Percentiles rank a stretch among this genome's conserved stretches.
Evolutionary conservation across 2,329 filamentous ascomycete genomes (phyloP).

Genomic region (Penicillium digitatum): DNA sequence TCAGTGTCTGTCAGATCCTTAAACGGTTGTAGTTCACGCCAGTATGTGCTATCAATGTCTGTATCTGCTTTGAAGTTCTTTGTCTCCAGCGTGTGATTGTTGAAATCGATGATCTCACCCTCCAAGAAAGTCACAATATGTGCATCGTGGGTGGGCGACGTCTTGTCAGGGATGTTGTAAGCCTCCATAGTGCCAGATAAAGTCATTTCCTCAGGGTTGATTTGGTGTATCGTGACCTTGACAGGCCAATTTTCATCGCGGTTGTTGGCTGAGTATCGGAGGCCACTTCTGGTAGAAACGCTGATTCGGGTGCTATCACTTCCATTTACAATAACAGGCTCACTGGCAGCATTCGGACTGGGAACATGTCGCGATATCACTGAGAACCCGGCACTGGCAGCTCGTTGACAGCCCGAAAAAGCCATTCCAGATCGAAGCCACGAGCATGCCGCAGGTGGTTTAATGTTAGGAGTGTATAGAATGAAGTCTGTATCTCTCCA

Average conservation of each 20-base stretch:
- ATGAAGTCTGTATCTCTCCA: slow-evolving; percentile 56
- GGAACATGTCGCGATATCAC: slow-evolving; percentile 31
- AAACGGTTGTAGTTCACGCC: slow-evolving; percentile 48
- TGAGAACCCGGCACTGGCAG: slow-evolving; percentile 37
- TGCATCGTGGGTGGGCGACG: slow-evolving; percentile 39
- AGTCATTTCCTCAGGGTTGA: slow-evolving; percentile 59
- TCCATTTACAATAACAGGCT: slow-evolving; percentile 37
- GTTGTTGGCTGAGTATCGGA: slow-evolving; percentile 35
- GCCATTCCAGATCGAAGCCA: slow-evolving; percentile 60
- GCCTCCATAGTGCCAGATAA: slow-evolving; percentile 67
- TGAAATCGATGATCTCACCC: slow-evolving; percentile 66
- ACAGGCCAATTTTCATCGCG: slow-evolving; percentile 63
- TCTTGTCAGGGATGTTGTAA: slow-evolving; percentile 60
- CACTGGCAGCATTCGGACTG: slow-evolving; percentile 25
- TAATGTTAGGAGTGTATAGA: slow-evolving; percentile 51
- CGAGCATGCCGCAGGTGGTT: slow-evolving; percentile 53
- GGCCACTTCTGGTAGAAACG: slow-evolving; percentile 38
- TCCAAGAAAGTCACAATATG: slow-evolving; percentile 64
- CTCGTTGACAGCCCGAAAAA: slow-evolving; percentile 60
- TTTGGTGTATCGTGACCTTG: slow-evolving; percentile 60
- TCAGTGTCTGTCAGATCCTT: slow-evolving; percentile 44
- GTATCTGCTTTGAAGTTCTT: slow-evolving; percentile 46
- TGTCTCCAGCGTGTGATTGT: slow-evolving; percentile 46
- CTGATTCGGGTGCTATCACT: slow-evolving; percentile 33
- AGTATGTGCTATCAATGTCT: slow-evolving; percentile 48